These are phyloP conservation scores for Boechera divaricarpa DNA, from an alignment of 345 rosid genomes.

Conservation along the genomic window DNA sequence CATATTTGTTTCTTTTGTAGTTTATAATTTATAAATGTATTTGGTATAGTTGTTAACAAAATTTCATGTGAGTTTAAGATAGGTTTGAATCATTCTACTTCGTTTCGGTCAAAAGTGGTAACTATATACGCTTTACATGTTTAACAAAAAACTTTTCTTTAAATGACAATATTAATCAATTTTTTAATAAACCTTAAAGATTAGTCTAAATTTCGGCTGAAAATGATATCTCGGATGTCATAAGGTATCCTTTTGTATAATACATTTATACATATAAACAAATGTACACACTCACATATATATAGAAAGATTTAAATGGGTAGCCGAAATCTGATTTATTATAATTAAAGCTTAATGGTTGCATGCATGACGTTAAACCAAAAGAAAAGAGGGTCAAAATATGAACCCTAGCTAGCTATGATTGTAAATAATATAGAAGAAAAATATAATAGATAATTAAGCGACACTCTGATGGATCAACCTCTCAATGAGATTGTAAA, in stretches of 20 bases:
- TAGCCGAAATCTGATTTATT: slow-evolving; percentile 29
- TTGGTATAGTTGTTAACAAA: not conserved
- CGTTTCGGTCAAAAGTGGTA: not conserved
- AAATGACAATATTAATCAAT: not conserved
- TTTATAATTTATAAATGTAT: not conserved
- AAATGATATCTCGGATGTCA: not conserved
- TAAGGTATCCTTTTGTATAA: not conserved
- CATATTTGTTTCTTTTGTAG: not conserved
- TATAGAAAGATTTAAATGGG: not conserved
- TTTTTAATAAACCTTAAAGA: not conserved
- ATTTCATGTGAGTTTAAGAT: not conserved
- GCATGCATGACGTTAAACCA: slow-evolving; percentile 37
- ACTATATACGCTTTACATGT: not conserved
- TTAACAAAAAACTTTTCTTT: too few species aligned
- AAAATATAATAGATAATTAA: slow-evolving; percentile 31
- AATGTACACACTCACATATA: not conserved
- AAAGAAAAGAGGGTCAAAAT: slow-evolving; percentile 34
- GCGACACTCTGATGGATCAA: slow-evolving; percentile 23
- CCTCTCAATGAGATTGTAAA: slow-evolving; percentile 29
- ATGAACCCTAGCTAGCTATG: slow-evolving; percentile 33
- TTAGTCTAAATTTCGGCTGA: not conserved
- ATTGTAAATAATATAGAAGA: slow-evolving; percentile 18
- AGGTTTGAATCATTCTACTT: not conserved
- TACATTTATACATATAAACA: not conserved
- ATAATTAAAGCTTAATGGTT: slow-evolving; percentile 31